Conservation (phyloP, 768 basidiomycete genomes). For the Gymnopilus dilepis region DNA sequence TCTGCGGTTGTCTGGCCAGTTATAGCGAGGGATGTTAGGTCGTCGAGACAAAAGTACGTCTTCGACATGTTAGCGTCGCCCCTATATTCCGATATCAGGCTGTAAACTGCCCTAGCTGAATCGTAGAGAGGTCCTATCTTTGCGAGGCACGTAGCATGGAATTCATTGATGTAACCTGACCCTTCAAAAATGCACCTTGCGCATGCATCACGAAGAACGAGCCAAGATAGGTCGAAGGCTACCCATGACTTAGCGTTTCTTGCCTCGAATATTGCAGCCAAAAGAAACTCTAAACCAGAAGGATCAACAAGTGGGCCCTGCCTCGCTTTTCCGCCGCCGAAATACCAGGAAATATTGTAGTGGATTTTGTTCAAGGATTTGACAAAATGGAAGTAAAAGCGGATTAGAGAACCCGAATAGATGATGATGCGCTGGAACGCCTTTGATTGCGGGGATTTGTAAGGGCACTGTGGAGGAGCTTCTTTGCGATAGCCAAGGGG, state of each 20-base stretch:
- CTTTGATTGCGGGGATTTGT: not conserved
- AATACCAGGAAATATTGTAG: not conserved
- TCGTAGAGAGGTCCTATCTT: not conserved
- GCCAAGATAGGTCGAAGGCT: not conserved
- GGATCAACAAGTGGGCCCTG: not conserved
- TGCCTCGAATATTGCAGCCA: not conserved
- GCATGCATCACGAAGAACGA: not conserved
- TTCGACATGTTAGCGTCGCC: not conserved
- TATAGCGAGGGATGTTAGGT: not conserved
- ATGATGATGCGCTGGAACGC: not conserved
- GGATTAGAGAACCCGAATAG: not conserved
- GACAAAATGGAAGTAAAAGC: not conserved
- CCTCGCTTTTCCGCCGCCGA: not conserved
- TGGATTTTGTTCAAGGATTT: not conserved
- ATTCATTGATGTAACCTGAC: not conserved
- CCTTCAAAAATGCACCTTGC: not conserved
- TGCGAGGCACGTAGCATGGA: not conserved
- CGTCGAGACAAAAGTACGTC: not conserved
- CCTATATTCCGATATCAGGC: not conserved
- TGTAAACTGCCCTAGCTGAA: not conserved
- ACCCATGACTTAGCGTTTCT: not conserved
- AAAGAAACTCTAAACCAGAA: not conserved
- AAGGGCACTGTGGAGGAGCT: not conserved
- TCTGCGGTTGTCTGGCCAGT: not conserved
- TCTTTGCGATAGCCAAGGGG: not conserved